Percentiles rank a stretch among this genome's conserved stretches.
Evolutionary conservation across 108 stramenopile genomes (phyloP).

Genomic region (Seminavis robusta): DNA sequence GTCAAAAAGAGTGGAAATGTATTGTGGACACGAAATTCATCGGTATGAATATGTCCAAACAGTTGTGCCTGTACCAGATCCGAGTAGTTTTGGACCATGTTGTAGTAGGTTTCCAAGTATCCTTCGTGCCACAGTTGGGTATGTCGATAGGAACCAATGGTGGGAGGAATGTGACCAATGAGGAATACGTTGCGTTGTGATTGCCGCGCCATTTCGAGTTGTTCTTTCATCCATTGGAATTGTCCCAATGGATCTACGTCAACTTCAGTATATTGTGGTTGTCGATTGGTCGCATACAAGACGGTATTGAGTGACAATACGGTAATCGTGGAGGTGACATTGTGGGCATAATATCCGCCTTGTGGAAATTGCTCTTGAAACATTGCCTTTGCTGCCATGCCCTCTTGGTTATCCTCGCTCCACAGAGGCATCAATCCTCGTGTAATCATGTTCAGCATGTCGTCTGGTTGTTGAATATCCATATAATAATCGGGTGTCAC

Average conservation of each 20-base stretch:
- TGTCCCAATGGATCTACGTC: constrained; percentile 67
- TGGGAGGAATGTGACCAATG: constrained; percentile 62
- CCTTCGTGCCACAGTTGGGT: constrained; percentile 56
- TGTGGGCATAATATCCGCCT: constrained; percentile 61
- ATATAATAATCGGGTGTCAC: constrained; percentile 69
- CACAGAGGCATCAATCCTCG: constrained; percentile 18
- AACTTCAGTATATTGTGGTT: constrained; percentile 21
- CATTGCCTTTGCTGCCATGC: no score
- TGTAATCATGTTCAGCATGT: constrained; percentile 12
- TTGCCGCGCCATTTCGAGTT: constrained; percentile 19
- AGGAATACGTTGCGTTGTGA: constrained; percentile 28
- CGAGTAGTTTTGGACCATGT: constrained; percentile 30
- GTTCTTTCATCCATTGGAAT: constrained; percentile 52
- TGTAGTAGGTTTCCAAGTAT: constrained; percentile 38
- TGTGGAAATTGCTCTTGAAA: constrained; percentile 39
- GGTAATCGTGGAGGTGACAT: constrained; percentile 29
- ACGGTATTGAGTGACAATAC: constrained; percentile 64
- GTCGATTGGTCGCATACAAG: constrained; percentile 36
- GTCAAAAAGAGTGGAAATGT: constrained; percentile 43
- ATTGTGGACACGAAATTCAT: constrained; percentile 54
- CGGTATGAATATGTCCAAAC: constrained; percentile 72
- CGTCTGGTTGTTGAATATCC: constrained; percentile 22
- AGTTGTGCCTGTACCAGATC: constrained; percentile 43
- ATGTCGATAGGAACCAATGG: constrained; percentile 56
- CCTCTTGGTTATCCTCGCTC: constrained; percentile 11